These are phyloP conservation scores for Moricandia moricandioides DNA, from an alignment of 345 rosid genomes.

Conservation along the genomic window DNA sequence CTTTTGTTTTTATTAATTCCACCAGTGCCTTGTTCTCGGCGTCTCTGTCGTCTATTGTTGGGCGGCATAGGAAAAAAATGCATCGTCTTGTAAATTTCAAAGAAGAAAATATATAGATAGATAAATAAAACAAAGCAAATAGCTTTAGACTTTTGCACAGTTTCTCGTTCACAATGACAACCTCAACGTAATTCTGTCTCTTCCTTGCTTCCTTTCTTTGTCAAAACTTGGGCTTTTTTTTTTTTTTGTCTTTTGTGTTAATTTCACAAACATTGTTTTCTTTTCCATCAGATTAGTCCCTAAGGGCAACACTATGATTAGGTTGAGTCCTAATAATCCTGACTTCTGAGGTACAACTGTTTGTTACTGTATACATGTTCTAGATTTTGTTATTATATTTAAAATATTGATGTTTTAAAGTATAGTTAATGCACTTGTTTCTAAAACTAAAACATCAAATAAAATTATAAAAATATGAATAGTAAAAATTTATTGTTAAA, in stretches of 20 bases:
- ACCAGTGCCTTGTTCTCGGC: slow-evolving; percentile 57
- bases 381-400: too few relatives aligned
- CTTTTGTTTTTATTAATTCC: not conserved
- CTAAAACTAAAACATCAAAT: too few relatives aligned
- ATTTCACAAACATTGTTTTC: not conserved
- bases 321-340: not conserved
- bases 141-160: slow-evolving; percentile 24
- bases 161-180: slow-evolving; percentile 31
- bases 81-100: not conserved
- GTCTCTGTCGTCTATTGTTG: slow-evolving; percentile 46
- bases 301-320: not conserved
- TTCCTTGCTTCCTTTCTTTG: slow-evolving; percentile 9
- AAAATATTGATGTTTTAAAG: too few relatives aligned
- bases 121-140: slow-evolving; percentile 1
- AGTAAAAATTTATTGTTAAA: too few relatives aligned
- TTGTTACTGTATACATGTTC: too few relatives aligned
- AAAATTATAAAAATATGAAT: too few relatives aligned
- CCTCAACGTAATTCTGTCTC: slow-evolving; percentile 17
- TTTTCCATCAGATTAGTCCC: too few relatives aligned
- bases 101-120: not conserved
- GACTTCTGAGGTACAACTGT: too few relatives aligned
- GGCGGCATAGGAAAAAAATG: not conserved
- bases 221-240: not conserved
- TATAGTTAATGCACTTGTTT: too few relatives aligned
- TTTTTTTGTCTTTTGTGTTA: not conserved